phyloP scores from a whole-genome alignment of 2,329 filamentous ascomycete genomes.

The Trichoderma sp. region DNA sequence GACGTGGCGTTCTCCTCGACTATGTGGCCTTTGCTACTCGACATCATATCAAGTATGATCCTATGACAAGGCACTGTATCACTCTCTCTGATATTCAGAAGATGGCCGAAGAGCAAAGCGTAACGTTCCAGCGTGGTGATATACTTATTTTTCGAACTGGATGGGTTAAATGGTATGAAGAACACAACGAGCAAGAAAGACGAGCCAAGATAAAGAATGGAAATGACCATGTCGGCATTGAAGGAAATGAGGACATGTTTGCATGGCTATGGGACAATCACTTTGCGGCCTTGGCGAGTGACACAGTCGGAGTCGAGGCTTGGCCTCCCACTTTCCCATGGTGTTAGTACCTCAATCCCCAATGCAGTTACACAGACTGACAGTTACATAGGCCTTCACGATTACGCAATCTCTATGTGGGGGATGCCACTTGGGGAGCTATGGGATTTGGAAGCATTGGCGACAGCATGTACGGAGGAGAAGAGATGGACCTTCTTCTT shows the following conservation, averaged over 20 bases:
- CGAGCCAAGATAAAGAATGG: neutral
- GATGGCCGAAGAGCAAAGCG: neutral
- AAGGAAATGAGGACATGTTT: slow-evolving; percentile 46
- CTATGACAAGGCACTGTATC: neutral
- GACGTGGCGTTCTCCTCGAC: slow-evolving; percentile 52
- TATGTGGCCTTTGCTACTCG: slow-evolving; percentile 45
- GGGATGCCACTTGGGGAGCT: slow-evolving; percentile 50
- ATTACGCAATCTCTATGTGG: slow-evolving; percentile 39
- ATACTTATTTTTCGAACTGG: neutral
- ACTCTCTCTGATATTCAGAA: neutral
- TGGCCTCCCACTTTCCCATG: slow-evolving; percentile 45
- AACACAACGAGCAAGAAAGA: neutral
- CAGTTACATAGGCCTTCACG: neutral
- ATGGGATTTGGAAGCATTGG: slow-evolving; percentile 43
- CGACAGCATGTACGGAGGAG: slow-evolving; percentile 32
- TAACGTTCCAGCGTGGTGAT: neutral
- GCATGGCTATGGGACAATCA: slow-evolving; percentile 56
- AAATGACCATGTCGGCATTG: slow-evolving; percentile 43
- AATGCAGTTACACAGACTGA: neutral
- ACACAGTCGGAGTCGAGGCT: slow-evolving; percentile 52
- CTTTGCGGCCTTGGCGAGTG: slow-evolving; percentile 56
- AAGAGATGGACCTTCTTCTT: slow-evolving; percentile 42
- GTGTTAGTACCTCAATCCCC: slow-evolving; percentile 2
- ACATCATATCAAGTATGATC: slow-evolving; percentile 24
- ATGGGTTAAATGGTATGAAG: neutral